Conservation (phyloP, 2,329 filamentous ascomycete species). For the Hymenoscyphus linearis region DNA sequence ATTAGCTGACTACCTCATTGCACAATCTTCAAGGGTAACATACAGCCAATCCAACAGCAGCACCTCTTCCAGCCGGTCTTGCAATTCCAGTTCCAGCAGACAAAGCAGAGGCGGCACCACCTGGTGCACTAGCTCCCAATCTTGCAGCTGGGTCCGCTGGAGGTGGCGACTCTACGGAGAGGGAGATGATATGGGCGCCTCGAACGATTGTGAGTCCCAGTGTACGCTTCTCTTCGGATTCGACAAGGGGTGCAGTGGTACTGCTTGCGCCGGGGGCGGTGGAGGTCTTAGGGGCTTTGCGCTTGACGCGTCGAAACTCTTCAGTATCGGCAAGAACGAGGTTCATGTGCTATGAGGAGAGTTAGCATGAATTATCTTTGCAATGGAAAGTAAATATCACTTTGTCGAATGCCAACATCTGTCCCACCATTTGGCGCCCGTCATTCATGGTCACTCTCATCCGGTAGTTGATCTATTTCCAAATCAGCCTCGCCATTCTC, state of each 20-base stretch:
- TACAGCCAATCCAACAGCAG: slow-evolving; percentile 74
- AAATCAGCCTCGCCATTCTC: slow-evolving; percentile 18
- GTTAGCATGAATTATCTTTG: slow-evolving; percentile 8
- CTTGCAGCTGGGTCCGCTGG: slow-evolving; percentile 88
- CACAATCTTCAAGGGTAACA: slow-evolving; percentile 26
- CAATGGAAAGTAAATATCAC: slow-evolving; percentile 39
- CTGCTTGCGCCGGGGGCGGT: slow-evolving; percentile 50
- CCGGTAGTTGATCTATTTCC: slow-evolving; percentile 87
- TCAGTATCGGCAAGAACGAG: slow-evolving; percentile 97
- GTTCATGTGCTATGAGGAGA: slow-evolving; percentile 79
- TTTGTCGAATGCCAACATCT: slow-evolving; percentile 99
- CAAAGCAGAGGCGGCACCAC: slow-evolving; percentile 61
- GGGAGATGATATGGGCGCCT: slow-evolving; percentile 88
- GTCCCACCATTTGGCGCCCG: slow-evolving; percentile 91
- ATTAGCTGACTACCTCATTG: slow-evolving; percentile 26
- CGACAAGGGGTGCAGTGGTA: slow-evolving; percentile 61
- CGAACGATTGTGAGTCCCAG: slow-evolving; percentile 91
- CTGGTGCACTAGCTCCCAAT: slow-evolving; percentile 70
- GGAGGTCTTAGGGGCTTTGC: slow-evolving; percentile 69
- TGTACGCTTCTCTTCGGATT: slow-evolving; percentile 96
- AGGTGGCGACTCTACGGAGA: slow-evolving; percentile 92
- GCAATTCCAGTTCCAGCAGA: slow-evolving; percentile 83
- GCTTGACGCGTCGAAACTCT: slow-evolving; percentile 89
- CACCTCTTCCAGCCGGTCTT: slow-evolving; percentile 84
- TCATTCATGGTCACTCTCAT: slow-evolving; percentile 97